A percentile compares a stretch with the other conserved stretches of the same genome.
Conservation (phyloP, 768 basidiomycete genomes). For the Boletus barrowsii region DNA sequence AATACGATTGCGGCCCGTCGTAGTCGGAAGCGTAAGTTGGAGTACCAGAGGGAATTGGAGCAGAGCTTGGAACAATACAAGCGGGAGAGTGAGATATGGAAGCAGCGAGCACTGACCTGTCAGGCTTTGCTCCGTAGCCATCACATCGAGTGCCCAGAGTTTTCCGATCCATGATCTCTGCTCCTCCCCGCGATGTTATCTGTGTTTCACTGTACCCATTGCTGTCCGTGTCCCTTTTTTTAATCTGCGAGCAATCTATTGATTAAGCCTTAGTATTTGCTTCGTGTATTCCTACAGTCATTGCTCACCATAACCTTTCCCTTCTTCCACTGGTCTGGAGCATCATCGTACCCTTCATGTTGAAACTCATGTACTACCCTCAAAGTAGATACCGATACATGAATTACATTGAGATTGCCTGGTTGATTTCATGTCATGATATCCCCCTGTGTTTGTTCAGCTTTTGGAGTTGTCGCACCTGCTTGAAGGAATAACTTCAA, state of each 20-base stretch:
- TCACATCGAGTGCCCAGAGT: conserved; percentile 55
- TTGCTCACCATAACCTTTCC: conserved; percentile 21
- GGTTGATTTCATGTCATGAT: no score
- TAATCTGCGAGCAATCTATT: conserved; percentile 5
- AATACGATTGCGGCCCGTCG: conserved; percentile 86
- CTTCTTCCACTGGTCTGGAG: conserved; percentile 48
- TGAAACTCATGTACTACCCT: no score
- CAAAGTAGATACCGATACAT: no score
- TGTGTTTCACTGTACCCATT: conserved; percentile 6
- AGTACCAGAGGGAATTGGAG: conserved; percentile 66
- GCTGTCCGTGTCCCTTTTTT: background rate
- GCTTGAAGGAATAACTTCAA: no score
- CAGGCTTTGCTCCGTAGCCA: conserved; percentile 57
- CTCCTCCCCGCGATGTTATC: background rate
- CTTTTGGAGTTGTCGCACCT: no score
- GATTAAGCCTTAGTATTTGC: conserved; percentile 37
- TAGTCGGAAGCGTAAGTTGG: conserved; percentile 70
- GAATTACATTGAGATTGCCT: no score
- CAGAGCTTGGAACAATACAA: conserved; percentile 49
- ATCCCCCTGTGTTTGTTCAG: no score
- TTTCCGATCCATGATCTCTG: conserved; percentile 31
- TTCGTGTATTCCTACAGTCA: conserved; percentile 33
- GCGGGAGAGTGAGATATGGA: conserved; percentile 62
- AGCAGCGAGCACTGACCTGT: conserved; percentile 45
- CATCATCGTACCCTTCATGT: conserved; percentile 44